phyloP scores from a whole-genome alignment of 129 eudicot species.

The Helichrysum umbraculigerum region DNA sequence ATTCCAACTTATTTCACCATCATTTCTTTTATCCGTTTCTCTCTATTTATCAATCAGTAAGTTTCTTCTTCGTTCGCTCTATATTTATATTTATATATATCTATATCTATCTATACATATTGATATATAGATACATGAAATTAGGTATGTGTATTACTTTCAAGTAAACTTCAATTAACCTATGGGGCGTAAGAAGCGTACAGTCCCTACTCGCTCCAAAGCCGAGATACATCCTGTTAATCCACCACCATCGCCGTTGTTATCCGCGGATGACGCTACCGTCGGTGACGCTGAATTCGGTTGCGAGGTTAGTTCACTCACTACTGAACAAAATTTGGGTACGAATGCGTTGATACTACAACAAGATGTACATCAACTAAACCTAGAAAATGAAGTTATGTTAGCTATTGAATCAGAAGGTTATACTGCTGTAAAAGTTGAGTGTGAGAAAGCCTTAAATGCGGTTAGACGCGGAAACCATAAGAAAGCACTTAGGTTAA shows the following conservation, averaged over 20 bases:
- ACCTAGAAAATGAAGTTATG: constrained; percentile 23
- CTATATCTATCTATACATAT: neutral
- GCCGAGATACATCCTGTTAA: constrained; percentile 31
- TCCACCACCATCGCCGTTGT: constrained; percentile 18
- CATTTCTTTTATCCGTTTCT: neutral
- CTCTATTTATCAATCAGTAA: neutral
- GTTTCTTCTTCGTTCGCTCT: neutral
- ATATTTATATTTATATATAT: too few species aligned
- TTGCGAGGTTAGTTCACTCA: constrained; percentile 13
- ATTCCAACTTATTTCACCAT: neutral
- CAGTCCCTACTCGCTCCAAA: constrained; percentile 62
- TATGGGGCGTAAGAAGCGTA: constrained; percentile 93
- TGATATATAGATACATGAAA: neutral
- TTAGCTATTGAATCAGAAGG: constrained; percentile 39
- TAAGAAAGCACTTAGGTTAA: constrained; percentile 71
- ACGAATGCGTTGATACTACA: constrained; percentile 20
- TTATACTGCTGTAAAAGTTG: constrained; percentile 50
- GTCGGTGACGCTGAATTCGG: constrained; percentile 25
- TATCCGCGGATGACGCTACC: constrained; percentile 7
- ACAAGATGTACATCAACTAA: constrained; percentile 9
- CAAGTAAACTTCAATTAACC: neutral
- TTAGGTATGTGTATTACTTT: neutral
- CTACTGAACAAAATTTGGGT: constrained; percentile 21
- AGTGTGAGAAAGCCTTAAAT: constrained; percentile 79
- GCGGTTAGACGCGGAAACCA: constrained; percentile 77